phyloP scores from a whole-genome alignment of 2,329 filamentous ascomycete species.

The Fusarium ramigenum region DNA sequence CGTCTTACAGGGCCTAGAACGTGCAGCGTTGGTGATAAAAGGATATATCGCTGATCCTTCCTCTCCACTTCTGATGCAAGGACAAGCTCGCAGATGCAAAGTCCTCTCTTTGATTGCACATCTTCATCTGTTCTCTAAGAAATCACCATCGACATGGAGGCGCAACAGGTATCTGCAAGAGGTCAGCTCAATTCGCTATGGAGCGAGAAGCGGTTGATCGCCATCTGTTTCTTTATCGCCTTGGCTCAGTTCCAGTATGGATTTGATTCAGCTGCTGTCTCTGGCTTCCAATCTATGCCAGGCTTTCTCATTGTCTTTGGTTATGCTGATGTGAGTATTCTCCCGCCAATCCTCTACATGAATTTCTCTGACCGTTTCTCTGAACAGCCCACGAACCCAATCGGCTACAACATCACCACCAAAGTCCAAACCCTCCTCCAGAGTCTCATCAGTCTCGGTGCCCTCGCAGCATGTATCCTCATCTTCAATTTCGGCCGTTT shows the following conservation, averaged over 20 bases:
- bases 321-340: background rate
- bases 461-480: background rate
- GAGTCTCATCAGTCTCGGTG: background rate
- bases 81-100: background rate
- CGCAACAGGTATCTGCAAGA: background rate
- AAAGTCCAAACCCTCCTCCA: background rate
- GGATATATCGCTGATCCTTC: background rate
- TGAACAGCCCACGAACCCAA: background rate
- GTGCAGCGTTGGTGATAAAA: background rate
- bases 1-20: background rate
- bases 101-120: too few relatives aligned
- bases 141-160: background rate
- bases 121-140: background rate
- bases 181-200: background rate
- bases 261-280: background rate
- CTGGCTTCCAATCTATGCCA: background rate
- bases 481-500: background rate
- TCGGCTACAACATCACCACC: background rate
- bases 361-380: background rate
- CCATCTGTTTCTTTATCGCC: background rate
- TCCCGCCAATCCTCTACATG: too few relatives aligned
- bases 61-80: background rate
- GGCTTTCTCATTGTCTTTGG: background rate
- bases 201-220: background rate
- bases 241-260: background rate